These are phyloP conservation scores for Carnegiea gigantea DNA, from an alignment of 179 eudicot species.

Conservation along the genomic window DNA sequence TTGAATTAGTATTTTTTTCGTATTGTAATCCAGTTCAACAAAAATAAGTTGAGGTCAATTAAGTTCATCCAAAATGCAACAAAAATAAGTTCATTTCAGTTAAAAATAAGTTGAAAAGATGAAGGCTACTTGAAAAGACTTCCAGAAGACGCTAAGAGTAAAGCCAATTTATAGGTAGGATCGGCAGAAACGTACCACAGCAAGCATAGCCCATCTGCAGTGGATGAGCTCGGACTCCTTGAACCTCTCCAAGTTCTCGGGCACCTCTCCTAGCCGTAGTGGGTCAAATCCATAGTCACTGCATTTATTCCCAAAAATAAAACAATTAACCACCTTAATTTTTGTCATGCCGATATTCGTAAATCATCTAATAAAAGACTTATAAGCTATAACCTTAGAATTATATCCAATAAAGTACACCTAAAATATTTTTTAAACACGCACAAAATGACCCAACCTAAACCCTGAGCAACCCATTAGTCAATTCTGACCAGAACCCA, in stretches of 20 bases:
- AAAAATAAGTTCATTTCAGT: no score
- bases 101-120: no score
- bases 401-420: background rate
- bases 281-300: conserved; percentile 98
- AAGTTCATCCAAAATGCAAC: no score
- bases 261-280: conserved; percentile 82
- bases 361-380: background rate
- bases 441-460: background rate
- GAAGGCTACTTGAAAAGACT: no score
- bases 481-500: background rate
- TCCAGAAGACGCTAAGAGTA: no score
- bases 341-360: background rate
- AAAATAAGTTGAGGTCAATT: no score
- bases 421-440: background rate
- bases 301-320: conserved; percentile 18
- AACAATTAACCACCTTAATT: background rate
- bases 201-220: conserved; percentile 99
- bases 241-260: conserved; percentile 83
- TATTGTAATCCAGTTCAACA: no score
- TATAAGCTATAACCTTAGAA: background rate
- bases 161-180: no score
- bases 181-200: conserved; percentile 62
- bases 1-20: no score
- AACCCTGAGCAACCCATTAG: background rate
- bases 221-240: conserved; percentile 92